Conservation (phyloP, 306 rosid species). For the Cucurbita moschata region DNA sequence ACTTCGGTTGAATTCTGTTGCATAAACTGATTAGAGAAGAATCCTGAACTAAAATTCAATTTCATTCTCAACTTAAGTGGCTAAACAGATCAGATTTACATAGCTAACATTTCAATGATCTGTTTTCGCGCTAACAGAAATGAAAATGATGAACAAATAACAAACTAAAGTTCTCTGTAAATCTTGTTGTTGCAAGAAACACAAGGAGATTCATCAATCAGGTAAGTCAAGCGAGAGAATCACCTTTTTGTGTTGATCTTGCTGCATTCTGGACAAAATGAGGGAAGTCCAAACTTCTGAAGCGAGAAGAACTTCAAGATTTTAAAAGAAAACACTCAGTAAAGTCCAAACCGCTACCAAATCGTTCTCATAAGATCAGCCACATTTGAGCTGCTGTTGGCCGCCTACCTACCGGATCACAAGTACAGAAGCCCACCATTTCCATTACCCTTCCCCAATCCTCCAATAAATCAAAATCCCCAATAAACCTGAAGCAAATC, state of each 20-base stretch:
- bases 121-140: background rate
- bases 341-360: constrained; percentile 21
- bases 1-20: constrained; percentile 55
- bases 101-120: background rate
- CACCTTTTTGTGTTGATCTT: constrained; percentile 75
- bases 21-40: constrained; percentile 16
- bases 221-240: background rate
- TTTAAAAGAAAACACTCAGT: constrained; percentile 7
- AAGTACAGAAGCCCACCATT: constrained; percentile 36
- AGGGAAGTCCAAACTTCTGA: constrained; percentile 9
- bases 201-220: background rate
- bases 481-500: background rate
- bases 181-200: background rate
- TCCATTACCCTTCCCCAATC: constrained; percentile 25
- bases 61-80: background rate
- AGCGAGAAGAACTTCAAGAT: background rate
- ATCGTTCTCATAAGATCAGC: constrained; percentile 22
- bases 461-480: background rate
- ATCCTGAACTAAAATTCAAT: background rate
- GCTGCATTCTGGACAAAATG: constrained; percentile 47
- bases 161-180: background rate
- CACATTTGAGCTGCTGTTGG: constrained; percentile 45
- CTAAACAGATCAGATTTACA: background rate
- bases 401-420: constrained; percentile 74
- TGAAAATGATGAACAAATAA: background rate